These are phyloP conservation scores for Globisporangium megalacanthum DNA, from an alignment of 352 stramenopile genomes.

Conservation along the genomic window DNA sequence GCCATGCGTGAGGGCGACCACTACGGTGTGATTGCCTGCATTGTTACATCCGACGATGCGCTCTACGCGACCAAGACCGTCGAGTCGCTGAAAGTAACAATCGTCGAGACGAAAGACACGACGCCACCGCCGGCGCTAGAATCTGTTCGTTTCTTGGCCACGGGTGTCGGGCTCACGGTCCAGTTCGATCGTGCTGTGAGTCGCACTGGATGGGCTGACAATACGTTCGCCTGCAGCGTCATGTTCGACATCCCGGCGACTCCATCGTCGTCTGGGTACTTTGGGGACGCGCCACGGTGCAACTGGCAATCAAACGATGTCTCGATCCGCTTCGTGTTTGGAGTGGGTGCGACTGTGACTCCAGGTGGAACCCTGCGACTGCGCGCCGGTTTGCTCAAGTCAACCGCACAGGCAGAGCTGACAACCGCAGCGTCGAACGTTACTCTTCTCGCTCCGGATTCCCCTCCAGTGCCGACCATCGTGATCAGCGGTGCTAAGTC, in stretches of 20 bases:
- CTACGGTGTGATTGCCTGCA: slow-evolving; percentile 22
- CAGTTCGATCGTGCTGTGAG: slow-evolving; percentile 48
- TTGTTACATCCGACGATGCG: slow-evolving; percentile 20
- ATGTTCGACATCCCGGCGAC: slow-evolving; percentile 46
- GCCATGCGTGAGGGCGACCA: slow-evolving; percentile 38
- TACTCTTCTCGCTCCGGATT: slow-evolving; percentile 26
- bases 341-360: slow-evolving; percentile 29
- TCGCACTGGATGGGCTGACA: slow-evolving; percentile 19
- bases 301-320: slow-evolving; percentile 39
- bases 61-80: slow-evolving; percentile 28
- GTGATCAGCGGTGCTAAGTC: slow-evolving; percentile 40
- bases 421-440: slow-evolving; percentile 26
- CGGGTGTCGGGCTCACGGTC: slow-evolving; percentile 32
- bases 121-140: slow-evolving; percentile 50
- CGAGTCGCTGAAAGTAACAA: slow-evolving; percentile 29
- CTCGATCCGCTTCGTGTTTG: slow-evolving; percentile 48
- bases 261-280: slow-evolving; percentile 27
- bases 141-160: slow-evolving; percentile 47
- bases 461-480: slow-evolving; percentile 34
- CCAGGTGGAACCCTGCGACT: slow-evolving; percentile 29
- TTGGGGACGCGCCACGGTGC: slow-evolving; percentile 28
- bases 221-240: slow-evolving; percentile 38
- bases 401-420: slow-evolving; percentile 34
- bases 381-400: slow-evolving; percentile 44
- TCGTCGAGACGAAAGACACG: slow-evolving; percentile 56